These are phyloP conservation scores for Schizochytrium sp. DNA, from an alignment of 108 stramenopile genomes.

Conservation along the genomic window DNA sequence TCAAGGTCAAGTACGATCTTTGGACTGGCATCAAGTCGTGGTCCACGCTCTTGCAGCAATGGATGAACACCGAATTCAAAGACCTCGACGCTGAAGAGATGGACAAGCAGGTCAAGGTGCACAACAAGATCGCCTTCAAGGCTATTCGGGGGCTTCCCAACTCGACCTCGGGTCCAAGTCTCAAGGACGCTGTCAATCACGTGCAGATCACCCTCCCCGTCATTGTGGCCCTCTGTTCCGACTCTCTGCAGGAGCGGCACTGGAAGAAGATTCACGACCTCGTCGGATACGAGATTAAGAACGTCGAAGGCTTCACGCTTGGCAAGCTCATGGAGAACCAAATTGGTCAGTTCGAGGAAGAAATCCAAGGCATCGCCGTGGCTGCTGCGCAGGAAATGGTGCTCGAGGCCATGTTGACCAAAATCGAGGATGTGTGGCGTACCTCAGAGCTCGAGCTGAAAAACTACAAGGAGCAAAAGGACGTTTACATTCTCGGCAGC, in stretches of 20 bases:
- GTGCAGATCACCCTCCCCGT: conserved; percentile 52
- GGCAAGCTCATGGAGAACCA: conserved; percentile 47
- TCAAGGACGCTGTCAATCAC: conserved; percentile 45
- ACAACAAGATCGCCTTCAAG: conserved; percentile 37
- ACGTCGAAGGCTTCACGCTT: conserved; percentile 43
- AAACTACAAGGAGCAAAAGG: conserved; percentile 54
- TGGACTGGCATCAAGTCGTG: conserved; percentile 54
- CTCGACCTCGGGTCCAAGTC: conserved; percentile 46
- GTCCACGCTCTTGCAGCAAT: conserved; percentile 29
- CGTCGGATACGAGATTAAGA: conserved; percentile 50
- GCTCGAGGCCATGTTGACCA: conserved; percentile 57
- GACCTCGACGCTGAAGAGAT: conserved; percentile 41
- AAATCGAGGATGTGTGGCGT: conserved; percentile 43
- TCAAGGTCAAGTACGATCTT: conserved; percentile 45
- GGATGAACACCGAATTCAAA: conserved; percentile 38
- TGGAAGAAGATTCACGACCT: conserved; percentile 54
- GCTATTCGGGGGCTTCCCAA: conserved; percentile 48
- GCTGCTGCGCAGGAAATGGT: conserved; percentile 55
- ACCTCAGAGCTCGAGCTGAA: conserved; percentile 42
- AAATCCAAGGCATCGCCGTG: conserved; percentile 38
- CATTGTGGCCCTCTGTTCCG: conserved; percentile 48
- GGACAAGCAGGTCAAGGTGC: conserved; percentile 44
- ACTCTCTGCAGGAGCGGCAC: conserved; percentile 44
- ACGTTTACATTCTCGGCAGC: conserved; percentile 59
- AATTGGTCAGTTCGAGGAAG: conserved; percentile 24